Evolutionary conservation across 1,284 basidiomycete genomes (phyloP).

Genomic region (Veloboletus limbatus): DNA sequence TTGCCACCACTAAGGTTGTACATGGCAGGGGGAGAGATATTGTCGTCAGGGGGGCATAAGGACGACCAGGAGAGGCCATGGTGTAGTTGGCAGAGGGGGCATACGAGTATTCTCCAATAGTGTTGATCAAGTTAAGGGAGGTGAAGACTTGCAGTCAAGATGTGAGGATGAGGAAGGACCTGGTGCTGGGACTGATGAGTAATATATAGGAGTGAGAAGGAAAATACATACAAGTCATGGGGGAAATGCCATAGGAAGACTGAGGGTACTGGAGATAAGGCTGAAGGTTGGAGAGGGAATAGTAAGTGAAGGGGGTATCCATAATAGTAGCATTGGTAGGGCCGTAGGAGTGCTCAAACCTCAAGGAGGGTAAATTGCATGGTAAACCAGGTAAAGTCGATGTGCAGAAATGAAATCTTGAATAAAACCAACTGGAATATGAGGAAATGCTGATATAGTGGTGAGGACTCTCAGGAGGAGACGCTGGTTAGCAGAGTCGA

Average conservation of each 20-base stretch:
- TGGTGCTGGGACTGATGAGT: slow-evolving; percentile 34
- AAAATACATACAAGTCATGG: slow-evolving; percentile 42
- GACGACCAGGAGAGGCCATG: slow-evolving; percentile 56
- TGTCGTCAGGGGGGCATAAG: slow-evolving; percentile 66
- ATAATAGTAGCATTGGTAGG: slow-evolving; percentile 50
- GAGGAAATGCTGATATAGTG: no score
- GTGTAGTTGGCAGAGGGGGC: slow-evolving; percentile 48
- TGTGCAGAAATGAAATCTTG: no score
- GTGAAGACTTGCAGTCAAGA: slow-evolving; percentile 63
- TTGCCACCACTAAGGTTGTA: slow-evolving; percentile 68
- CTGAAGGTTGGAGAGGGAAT: slow-evolving; percentile 52
- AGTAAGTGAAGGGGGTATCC: slow-evolving; percentile 57
- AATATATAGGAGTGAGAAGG: not conserved
- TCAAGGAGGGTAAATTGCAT: no score
- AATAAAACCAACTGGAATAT: no score
- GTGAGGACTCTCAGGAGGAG: no score
- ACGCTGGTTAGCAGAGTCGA: no score
- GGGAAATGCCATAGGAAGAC: slow-evolving; percentile 43
- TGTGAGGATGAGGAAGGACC: slow-evolving; percentile 52
- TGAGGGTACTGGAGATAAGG: slow-evolving; percentile 51
- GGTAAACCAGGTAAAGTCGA: no score
- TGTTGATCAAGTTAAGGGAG: slow-evolving; percentile 53
- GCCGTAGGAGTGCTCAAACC: slow-evolving; percentile 47
- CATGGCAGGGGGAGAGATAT: slow-evolving; percentile 67
- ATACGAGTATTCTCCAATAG: slow-evolving; percentile 67